Conservation (phyloP, 2,329 filamentous ascomycete genomes). For the Calonectria multiphialidica region DNA sequence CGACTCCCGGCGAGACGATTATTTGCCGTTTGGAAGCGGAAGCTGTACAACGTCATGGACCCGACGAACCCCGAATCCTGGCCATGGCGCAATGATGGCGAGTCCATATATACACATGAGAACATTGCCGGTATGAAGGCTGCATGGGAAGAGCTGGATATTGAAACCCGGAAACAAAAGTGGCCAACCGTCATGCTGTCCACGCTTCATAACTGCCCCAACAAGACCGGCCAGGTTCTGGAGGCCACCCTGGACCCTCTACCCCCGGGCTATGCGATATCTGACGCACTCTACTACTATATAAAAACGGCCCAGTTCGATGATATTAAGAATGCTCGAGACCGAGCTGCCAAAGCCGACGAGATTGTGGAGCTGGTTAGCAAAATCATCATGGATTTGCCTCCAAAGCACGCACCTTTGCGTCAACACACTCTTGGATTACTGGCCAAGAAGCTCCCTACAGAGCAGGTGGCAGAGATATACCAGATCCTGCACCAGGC, state of each 20-base stretch:
- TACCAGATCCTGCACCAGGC: slow-evolving; percentile 49
- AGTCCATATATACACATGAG: slow-evolving; percentile 47
- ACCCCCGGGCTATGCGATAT: slow-evolving; percentile 52
- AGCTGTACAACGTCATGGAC: slow-evolving; percentile 36
- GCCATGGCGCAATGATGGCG: slow-evolving; percentile 43
- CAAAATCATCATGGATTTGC: slow-evolving; percentile 46
- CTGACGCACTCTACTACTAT: slow-evolving; percentile 51
- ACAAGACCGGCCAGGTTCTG: slow-evolving; percentile 48
- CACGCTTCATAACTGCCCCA: slow-evolving; percentile 48
- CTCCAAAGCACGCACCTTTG: slow-evolving; percentile 48
- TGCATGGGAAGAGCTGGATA: slow-evolving; percentile 48
- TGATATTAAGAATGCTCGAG: slow-evolving; percentile 30
- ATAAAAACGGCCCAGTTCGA: slow-evolving; percentile 37
- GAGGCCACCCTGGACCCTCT: slow-evolving; percentile 52
- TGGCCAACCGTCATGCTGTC: slow-evolving; percentile 54
- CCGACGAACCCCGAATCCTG: slow-evolving; percentile 33
- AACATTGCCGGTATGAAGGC: slow-evolving; percentile 46
- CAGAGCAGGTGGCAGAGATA: slow-evolving; percentile 49
- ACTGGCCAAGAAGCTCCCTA: slow-evolving; percentile 45
- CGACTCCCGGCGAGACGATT: slow-evolving; percentile 31
- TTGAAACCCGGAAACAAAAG: slow-evolving; percentile 36
- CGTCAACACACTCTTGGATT: slow-evolving; percentile 53
- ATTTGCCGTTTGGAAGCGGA: slow-evolving; percentile 48
- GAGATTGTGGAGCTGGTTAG: slow-evolving; percentile 45
- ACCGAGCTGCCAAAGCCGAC: slow-evolving; percentile 43